A percentile compares a stretch with the other conserved stretches of the same genome.
Evolutionary conservation across 176 grass and related monocot species (phyloP).

Genomic region (Sorghum bicolor): DNA sequence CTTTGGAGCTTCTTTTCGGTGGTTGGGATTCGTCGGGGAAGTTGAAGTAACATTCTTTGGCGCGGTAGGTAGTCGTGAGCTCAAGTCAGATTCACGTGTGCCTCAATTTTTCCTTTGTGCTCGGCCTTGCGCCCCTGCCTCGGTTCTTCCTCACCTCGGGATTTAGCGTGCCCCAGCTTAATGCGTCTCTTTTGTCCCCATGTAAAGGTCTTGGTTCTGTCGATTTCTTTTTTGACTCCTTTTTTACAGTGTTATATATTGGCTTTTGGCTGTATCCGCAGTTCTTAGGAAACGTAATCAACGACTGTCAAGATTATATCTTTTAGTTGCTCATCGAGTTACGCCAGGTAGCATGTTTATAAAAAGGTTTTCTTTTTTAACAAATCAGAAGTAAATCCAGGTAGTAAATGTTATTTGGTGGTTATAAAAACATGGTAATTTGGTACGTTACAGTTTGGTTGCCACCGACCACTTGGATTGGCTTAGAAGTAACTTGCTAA

Average conservation of each 20-base stretch:
- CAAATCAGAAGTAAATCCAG: neutral
- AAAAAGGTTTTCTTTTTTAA: neutral
- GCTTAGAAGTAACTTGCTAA: slow-evolving; percentile 38
- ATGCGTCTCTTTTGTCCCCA: neutral
- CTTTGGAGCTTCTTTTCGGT: slow-evolving; percentile 15
- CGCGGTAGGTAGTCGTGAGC: slow-evolving; percentile 49
- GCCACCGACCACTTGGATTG: slow-evolving; percentile 34
- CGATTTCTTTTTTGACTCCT: neutral
- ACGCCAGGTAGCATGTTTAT: neutral
- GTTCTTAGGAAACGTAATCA: slow-evolving; percentile 8
- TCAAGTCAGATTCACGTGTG: slow-evolving; percentile 40
- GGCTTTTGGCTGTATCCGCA: neutral
- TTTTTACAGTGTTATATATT: neutral
- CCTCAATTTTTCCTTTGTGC: neutral
- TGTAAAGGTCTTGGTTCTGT: slow-evolving; percentile 12
- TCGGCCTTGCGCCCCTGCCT: neutral
- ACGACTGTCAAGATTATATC: neutral
- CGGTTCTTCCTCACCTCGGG: slow-evolving; percentile 12
- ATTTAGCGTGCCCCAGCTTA: slow-evolving; percentile 26
- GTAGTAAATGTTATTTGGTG: neutral
- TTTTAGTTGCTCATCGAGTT: slow-evolving; percentile 12
- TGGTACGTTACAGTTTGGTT: slow-evolving; percentile 15
- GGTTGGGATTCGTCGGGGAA: slow-evolving; percentile 17
- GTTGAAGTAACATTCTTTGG: slow-evolving; percentile 35
- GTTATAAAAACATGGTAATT: slow-evolving; percentile 25